These are phyloP conservation scores for Torulaspora delbrueckii DNA, from an alignment of 805 yeast genomes.

Conservation along the genomic window DNA sequence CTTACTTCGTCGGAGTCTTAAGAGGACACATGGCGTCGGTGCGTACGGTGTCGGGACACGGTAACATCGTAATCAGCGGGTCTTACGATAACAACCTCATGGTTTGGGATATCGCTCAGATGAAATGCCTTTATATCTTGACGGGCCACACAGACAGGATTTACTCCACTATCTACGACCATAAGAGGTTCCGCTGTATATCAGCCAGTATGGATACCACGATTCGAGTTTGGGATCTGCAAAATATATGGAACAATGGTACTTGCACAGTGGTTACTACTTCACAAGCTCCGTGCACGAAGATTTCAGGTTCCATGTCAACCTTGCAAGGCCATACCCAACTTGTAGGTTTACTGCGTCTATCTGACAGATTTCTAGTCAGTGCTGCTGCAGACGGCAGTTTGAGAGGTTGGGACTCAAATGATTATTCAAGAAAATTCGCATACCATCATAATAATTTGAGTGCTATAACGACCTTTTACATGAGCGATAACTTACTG, in stretches of 20 bases:
- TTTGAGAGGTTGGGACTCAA: slow-evolving; percentile 88
- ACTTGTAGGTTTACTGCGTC: slow-evolving; percentile 79
- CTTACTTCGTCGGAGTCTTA: slow-evolving; percentile 62
- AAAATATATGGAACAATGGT: slow-evolving; percentile 56
- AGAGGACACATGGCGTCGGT: slow-evolving; percentile 78
- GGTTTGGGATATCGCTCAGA: slow-evolving; percentile 83
- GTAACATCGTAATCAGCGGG: slow-evolving; percentile 79
- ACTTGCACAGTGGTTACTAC: slow-evolving; percentile 23
- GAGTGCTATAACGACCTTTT: slow-evolving; percentile 89
- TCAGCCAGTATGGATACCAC: slow-evolving; percentile 90
- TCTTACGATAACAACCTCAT: slow-evolving; percentile 86
- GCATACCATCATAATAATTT: slow-evolving; percentile 73
- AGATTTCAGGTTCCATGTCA: slow-evolving; percentile 39
- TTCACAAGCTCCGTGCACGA: slow-evolving; percentile 25
- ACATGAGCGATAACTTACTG: slow-evolving; percentile 75
- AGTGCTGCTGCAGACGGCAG: slow-evolving; percentile 97
- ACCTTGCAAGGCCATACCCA: slow-evolving; percentile 84
- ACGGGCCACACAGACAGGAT: slow-evolving; percentile 84
- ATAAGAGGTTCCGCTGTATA: slow-evolving; percentile 69
- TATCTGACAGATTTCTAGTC: slow-evolving; percentile 70
- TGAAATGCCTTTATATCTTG: slow-evolving; percentile 65
- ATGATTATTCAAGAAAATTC: slow-evolving; percentile 57
- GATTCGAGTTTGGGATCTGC: slow-evolving; percentile 85
- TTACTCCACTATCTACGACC: slow-evolving; percentile 82
- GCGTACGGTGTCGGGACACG: slow-evolving; percentile 81